Base-by-base conservation (phyloP, 2,329 filamentous ascomycete species). In the Venturia effusa region DNA sequence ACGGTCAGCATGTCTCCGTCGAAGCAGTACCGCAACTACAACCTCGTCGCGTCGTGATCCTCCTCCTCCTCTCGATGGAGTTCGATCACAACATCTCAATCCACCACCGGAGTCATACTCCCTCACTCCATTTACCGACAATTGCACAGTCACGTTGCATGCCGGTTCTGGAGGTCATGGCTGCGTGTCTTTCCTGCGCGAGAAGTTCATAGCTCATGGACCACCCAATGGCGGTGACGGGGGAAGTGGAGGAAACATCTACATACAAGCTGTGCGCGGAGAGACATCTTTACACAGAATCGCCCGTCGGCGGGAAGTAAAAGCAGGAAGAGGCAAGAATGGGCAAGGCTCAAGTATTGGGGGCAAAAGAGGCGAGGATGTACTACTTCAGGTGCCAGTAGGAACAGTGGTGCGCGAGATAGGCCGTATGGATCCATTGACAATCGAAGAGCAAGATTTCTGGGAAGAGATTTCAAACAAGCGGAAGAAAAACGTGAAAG, bases 211-310 rank as follows among this genome's bases (percentile, higher is more conserved):
- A 37, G 84, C 87, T 55, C 87, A 96, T 67, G 94, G 94, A 0
- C 94, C 94, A 13, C 85, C 94, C 11, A 97, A 99, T 74, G 94
- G 94, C 60, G 94, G 94, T 66, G 92, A 99, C 72, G 94, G 94
- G 51, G 94, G 94, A 4, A 88, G 86, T 64, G 94, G 94, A 66
- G 94, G 94, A 45, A 95, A 89, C 70, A 81, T 99, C 68, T 97
- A 96, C 74, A 95, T 99, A 65, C 93, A 97, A 76, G 92, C 94
- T 8, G 86, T 96, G 1, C 86, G 89, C 63, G 91, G 92, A 65
- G 89, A 97, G 75, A 97, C 92, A 0, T 96, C 91, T 62, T 78
- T 99, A 66, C 92, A 97, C 77, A 97, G 97, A 77, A 81, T 99
- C 11, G 88, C 90, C 0, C 83, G 93, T 48, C 81, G 88, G 68